These are phyloP conservation scores for Sporothrix curviconia DNA, from an alignment of 2,329 filamentous ascomycete genomes.

Conservation along the genomic window DNA sequence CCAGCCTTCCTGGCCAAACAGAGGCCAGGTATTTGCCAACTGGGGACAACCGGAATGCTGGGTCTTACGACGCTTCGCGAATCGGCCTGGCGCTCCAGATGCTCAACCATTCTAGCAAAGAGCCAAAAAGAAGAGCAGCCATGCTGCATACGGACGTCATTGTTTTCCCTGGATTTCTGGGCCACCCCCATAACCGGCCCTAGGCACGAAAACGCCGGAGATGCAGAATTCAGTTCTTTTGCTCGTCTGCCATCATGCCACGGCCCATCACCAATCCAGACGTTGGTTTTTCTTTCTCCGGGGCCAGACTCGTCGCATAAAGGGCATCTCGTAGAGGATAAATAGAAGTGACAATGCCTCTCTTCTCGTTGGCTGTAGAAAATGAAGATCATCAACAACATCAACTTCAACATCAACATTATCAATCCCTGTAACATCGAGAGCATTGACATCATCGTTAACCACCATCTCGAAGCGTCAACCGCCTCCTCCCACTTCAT, in stretches of 20 bases:
- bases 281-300: neutral
- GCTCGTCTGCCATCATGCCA: conserved; percentile 1
- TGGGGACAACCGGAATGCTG: neutral
- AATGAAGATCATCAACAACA: too few species aligned
- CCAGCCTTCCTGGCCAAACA: neutral
- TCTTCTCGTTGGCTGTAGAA: too few species aligned
- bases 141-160: neutral
- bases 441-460: too few species aligned
- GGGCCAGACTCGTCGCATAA: neutral
- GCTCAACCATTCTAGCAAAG: too few species aligned
- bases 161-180: too few species aligned
- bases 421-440: too few species aligned
- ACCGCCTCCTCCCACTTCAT: too few species aligned
- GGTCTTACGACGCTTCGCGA: neutral
- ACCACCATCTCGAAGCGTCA: too few species aligned
- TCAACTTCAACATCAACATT: too few species aligned
- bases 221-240: neutral
- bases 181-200: too few species aligned
- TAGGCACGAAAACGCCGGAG: conserved; percentile 15
- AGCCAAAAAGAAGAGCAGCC: neutral
- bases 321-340: neutral
- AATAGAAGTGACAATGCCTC: neutral
- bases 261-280: neutral
- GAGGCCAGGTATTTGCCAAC: neutral
- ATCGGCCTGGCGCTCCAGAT: neutral